Percentiles rank a stretch among this genome's conserved stretches.
Conservation (phyloP, 352 stramenopile genomes). For the Phytophthora aleatoria region DNA sequence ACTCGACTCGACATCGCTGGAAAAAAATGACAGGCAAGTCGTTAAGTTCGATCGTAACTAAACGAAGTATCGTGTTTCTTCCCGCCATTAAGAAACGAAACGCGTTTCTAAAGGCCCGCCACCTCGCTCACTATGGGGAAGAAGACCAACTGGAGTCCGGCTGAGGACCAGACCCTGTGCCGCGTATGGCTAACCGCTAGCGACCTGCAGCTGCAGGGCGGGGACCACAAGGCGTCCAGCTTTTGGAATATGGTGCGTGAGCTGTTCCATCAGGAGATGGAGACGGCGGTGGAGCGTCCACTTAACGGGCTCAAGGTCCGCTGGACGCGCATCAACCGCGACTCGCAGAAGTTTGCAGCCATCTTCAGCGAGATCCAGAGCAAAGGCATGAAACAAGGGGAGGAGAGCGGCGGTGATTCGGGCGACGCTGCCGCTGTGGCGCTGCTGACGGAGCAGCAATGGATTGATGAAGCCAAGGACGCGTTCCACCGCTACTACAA, state of each 20-base stretch:
- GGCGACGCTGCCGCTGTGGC: conserved; percentile 15
- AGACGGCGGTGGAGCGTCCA: conserved; percentile 61
- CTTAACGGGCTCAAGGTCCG: conserved; percentile 81
- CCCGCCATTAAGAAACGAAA: conserved; percentile 20
- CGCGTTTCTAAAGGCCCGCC: conserved; percentile 49
- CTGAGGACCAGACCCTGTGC: conserved; percentile 72
- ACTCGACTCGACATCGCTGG: conserved; percentile 5
- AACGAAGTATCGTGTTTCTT: neutral
- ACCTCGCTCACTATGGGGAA: conserved; percentile 58
- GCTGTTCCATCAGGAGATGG: conserved; percentile 70
- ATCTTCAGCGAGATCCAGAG: conserved; percentile 50
- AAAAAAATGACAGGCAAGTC: conserved; percentile 1
- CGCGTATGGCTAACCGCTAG: conserved; percentile 70
- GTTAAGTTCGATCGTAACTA: conserved; percentile 8
- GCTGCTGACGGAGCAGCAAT: conserved; percentile 44
- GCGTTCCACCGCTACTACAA: conserved; percentile 53
- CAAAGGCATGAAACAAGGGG: conserved; percentile 24
- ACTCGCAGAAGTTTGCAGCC: conserved; percentile 74
- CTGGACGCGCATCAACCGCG: conserved; percentile 81
- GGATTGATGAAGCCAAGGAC: conserved; percentile 59
- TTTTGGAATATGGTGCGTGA: conserved; percentile 74
- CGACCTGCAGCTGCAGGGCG: conserved; percentile 45
- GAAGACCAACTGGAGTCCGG: conserved; percentile 77
- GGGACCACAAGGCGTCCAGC: conserved; percentile 55
- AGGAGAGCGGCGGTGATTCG: conserved; percentile 5